Percentiles rank a stretch among this genome's conserved stretches.
These are phyloP conservation scores for Pelomyxa schiedti DNA, from an alignment of 78 protist species.

Conservation along the genomic window DNA sequence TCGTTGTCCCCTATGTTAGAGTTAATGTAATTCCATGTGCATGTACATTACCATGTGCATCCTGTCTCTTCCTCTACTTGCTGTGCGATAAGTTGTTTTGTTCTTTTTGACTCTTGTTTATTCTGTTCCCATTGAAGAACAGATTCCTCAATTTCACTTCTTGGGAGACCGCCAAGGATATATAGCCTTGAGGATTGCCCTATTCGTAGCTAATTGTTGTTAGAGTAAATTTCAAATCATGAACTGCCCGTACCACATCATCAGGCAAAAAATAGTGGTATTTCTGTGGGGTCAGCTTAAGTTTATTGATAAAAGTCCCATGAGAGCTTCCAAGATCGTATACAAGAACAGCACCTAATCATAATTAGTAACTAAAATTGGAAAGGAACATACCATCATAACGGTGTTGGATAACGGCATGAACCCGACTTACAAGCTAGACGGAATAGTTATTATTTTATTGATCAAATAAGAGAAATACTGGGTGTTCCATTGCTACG, in stretches of 20 bases:
- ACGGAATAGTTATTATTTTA: background rate
- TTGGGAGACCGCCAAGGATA: background rate
- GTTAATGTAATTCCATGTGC: no score
- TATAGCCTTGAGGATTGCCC: background rate
- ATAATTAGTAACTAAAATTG: background rate
- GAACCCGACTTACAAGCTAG: background rate
- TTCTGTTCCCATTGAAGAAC: no score
- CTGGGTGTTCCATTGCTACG: background rate
- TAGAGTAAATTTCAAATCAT: no score
- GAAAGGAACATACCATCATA: background rate
- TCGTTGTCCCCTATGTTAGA: no score
- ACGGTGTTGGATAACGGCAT: background rate
- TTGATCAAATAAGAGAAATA: background rate
- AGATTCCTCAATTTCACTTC: background rate
- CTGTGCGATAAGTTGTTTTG: no score
- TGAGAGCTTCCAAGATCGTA: background rate
- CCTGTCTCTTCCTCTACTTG: no score
- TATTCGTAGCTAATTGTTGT: background rate
- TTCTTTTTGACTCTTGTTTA: no score
- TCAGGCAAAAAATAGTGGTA: background rate
- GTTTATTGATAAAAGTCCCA: background rate
- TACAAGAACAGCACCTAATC: background rate
- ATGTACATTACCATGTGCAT: no score
- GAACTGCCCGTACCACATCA: background rate
- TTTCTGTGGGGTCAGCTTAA: background rate